Evolutionary conservation across 768 basidiomycete genomes (phyloP).

Genomic region (Mrakia blollopis): DNA sequence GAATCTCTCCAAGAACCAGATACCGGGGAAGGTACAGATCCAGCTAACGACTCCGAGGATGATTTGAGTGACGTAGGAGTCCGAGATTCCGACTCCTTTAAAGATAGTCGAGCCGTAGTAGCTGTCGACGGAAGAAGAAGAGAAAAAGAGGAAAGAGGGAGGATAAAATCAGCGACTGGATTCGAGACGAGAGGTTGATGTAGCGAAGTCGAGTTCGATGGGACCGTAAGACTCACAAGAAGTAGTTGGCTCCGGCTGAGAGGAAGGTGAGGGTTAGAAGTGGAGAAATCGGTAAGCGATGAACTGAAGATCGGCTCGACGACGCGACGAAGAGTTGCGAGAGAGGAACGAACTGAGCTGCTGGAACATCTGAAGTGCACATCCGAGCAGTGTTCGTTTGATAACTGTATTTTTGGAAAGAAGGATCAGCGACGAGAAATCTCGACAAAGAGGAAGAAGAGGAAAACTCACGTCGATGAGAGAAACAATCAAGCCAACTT

Average conservation of each 20-base stretch:
- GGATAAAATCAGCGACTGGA: background rate
- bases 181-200: too few species aligned
- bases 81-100: slow-evolving; percentile 59
- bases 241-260: slow-evolving; percentile 33
- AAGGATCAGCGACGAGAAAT: too few species aligned
- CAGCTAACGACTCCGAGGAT: slow-evolving; percentile 53
- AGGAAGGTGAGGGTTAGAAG: background rate
- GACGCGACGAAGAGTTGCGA: background rate
- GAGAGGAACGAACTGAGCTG: slow-evolving; percentile 57
- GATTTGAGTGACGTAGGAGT: slow-evolving; percentile 61
- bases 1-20: slow-evolving; percentile 69
- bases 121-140: slow-evolving; percentile 21
- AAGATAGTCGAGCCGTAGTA: slow-evolving; percentile 58
- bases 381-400: slow-evolving; percentile 59
- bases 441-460: too few species aligned
- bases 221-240: background rate
- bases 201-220: background rate
- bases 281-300: background rate
- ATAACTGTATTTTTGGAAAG: too few species aligned
- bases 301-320: background rate
- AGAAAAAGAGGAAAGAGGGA: background rate
- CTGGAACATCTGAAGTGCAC: slow-evolving; percentile 61
- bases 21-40: slow-evolving; percentile 48
- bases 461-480: too few species aligned
- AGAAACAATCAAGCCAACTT: slow-evolving; percentile 22